Evolutionary conservation across 306 rosid species (phyloP), one percentile per base, ranked within the genome.

Genomic region (Acacia confusa): DNA sequence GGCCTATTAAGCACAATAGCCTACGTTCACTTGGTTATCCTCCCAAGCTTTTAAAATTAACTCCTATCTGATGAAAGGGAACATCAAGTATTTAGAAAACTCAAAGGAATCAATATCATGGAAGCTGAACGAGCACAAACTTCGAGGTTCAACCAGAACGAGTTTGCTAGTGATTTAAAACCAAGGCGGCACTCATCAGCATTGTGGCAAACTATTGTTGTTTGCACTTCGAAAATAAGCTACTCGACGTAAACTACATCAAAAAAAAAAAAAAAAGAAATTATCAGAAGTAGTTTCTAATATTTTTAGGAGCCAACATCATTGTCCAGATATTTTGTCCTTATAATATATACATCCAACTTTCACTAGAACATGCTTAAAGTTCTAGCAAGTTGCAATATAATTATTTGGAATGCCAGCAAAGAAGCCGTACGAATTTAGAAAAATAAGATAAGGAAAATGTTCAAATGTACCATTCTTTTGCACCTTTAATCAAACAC

Each of bases 401-500:
- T 40, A 79, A 63, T 67, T 38, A 61, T 72, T 67, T n/a, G 70
- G 71, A 76, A 72, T 16, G 34, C 41, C 47, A 72, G 53, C 4
- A 12, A 12, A 55, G 72, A 76, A 17, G 38, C n/a, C 44, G 73
- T 2, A 55, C 7, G n/a, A 34, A 74, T 63, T 63, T 32, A 47
- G 7, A 25, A 65, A 16, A 22, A 24, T 16, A 74, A 77, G 4
- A 17, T 40, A 58, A 36, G 45, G 19, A 38, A 63, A 78, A 20
- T 9, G 7, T 43, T 41, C 45, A 78, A 70, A 63, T 20, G 30
- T 43, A 9, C 28, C 61, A 67, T 50, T 80, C 85, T 71, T 74
- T 80, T 57, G 48, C 72, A 36, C 85, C 89, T 87, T 87, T 74
- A 83, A 73, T 86, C 89, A 27, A 91, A 85, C 90, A 79, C 73